Evolutionary conservation across 2,329 filamentous ascomycete genomes (phyloP).

Genomic region (Beauveria scarabaeidicola): DNA sequence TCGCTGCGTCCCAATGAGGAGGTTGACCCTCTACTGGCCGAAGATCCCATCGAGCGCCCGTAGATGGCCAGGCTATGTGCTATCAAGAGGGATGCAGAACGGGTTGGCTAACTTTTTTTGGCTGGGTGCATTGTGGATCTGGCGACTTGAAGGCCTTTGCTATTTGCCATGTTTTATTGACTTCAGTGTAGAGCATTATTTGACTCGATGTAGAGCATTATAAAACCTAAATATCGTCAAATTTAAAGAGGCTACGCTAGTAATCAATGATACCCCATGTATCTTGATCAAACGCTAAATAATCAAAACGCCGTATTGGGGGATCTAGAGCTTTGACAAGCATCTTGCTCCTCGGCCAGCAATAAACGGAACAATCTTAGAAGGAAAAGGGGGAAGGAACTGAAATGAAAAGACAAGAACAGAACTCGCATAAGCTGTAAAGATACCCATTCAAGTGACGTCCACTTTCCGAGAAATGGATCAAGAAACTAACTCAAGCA

Average conservation of each 20-base stretch:
- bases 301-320: neutral
- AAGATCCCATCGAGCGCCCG: conserved; percentile 73
- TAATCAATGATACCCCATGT: neutral
- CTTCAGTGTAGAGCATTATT: neutral
- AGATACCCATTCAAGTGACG: neutral
- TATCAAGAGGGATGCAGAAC: neutral
- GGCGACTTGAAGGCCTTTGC: neutral
- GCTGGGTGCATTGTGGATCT: neutral
- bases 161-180: neutral
- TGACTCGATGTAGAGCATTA: neutral
- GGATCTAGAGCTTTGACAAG: neutral
- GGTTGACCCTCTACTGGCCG: conserved; percentile 61
- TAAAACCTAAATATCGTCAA: neutral
- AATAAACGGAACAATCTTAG: neutral
- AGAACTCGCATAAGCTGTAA: neutral
- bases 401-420: neutral
- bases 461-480: neutral
- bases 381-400: neutral
- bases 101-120: neutral
- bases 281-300: neutral
- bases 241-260: neutral
- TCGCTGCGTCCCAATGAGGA: conserved; percentile 49
- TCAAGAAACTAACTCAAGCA: conserved; percentile 27
- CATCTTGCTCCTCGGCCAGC: neutral
- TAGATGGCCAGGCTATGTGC: conserved; percentile 12